Evolutionary conservation across 176 grass and related monocot genomes (phyloP), one percentile per base, ranked within the genome.

Genomic region (Rhipidocladum racemiflorum): DNA sequence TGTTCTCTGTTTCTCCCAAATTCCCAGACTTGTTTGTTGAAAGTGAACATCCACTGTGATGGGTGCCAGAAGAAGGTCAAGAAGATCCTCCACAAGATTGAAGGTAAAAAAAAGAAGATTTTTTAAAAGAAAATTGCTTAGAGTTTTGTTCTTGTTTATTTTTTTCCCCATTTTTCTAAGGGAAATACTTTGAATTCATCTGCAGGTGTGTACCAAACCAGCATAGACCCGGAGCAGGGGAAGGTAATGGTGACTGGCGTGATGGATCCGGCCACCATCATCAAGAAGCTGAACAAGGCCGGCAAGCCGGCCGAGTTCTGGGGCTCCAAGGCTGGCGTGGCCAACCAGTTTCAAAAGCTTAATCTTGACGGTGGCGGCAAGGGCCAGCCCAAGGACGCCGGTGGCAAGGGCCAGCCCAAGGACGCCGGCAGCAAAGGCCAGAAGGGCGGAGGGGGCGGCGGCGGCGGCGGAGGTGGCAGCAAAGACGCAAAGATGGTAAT

Each of bases 21-120:
- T 85, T 55, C 81, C 18, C 74, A 97, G 94, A 94, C 90, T 6
- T 92, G 85, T 60, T 83, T 89, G 54, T 63, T 97, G 40, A 94
- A 91, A 71, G 92, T 97, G n/a, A 85, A 88, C 69, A 92, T 97
- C n/a, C 88, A 94, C 77, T 97, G 92, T 17, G 38, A 89, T 50
- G 92, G 83, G 1, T 97, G 94, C 49, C 77, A 85, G 43, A 94
- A 89, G 77, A 87, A 92, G 81, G 88, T 94, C 5, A 94, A 87
- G 83, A 94, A 94, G 73, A 74, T 94, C 17, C 69, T 94, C 9
- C 68, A 87, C 11, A 94, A 94, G 80, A 87, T 97, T 24, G 94
- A 97, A 8, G 94, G 94, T 97, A 72, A 32, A 0, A 0, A 21
- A 82, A 21, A 7, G 18, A 20, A 2, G 1, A 3, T 27, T 32